These are phyloP conservation scores for Pichia sp. DNA, from an alignment of 1,139 yeast species.

Conservation along the genomic window DNA sequence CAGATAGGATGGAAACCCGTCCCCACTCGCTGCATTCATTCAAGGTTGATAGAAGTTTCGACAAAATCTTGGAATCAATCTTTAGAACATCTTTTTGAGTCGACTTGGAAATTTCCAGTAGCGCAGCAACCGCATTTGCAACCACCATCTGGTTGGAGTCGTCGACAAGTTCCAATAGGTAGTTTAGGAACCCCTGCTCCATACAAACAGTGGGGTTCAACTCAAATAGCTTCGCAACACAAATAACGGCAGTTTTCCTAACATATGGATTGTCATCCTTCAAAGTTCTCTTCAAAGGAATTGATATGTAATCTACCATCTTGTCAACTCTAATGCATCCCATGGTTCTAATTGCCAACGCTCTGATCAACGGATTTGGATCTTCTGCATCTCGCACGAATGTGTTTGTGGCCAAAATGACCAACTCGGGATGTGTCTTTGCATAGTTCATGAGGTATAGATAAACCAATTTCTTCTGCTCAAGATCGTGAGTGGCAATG, in stretches of 20 bases:
- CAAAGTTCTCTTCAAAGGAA: constrained; percentile 80
- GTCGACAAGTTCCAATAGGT: constrained; percentile 62
- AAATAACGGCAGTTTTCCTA: constrained; percentile 93
- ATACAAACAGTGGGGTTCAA: constrained; percentile 74
- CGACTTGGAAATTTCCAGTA: constrained; percentile 62
- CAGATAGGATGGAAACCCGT: constrained; percentile 79
- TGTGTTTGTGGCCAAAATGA: constrained; percentile 94
- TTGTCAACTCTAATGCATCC: constrained; percentile 95
- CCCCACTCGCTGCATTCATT: constrained; percentile 99
- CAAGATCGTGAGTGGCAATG: constrained; percentile 94
- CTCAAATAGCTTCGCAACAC: constrained; percentile 94
- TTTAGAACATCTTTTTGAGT: constrained; percentile 38
- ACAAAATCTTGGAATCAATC: constrained; percentile 46
- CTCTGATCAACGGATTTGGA: constrained; percentile 93
- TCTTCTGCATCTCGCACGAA: constrained; percentile 96
- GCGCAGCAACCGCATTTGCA: constrained; percentile 85
- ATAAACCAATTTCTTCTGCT: constrained; percentile 94
- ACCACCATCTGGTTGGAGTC: constrained; percentile 97
- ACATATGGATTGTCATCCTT: constrained; percentile 96
- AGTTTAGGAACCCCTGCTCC: constrained; percentile 80
- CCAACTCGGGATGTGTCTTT: constrained; percentile 90
- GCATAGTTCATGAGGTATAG: constrained; percentile 96
- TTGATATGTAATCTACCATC: constrained; percentile 91
- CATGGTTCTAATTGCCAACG: constrained; percentile 97
- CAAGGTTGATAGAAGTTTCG: constrained; percentile 70